Evolutionary conservation across 106 monocot species (phyloP), one percentile per base, ranked within the genome.

Genomic region (Cymbidium sinense): DNA sequence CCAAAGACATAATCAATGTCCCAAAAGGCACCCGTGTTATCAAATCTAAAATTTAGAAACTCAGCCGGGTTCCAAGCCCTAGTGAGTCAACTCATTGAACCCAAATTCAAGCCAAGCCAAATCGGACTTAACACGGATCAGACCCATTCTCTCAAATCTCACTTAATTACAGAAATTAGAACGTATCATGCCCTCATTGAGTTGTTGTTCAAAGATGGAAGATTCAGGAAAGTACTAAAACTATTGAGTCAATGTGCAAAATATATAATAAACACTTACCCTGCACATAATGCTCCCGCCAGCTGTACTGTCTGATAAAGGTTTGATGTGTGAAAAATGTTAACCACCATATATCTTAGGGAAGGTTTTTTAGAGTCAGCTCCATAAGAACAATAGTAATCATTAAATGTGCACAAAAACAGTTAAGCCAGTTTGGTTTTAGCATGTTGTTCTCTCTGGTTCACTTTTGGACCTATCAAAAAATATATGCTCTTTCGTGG

Each of bases 121-220:
- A n/a, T n/a, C n/a, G n/a, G n/a, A n/a, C n/a, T n/a, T n/a, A n/a
- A n/a, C n/a, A n/a, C n/a, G n/a, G n/a, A n/a, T n/a, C n/a, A n/a
- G n/a, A n/a, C n/a, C n/a, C n/a, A n/a, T n/a, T n/a, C n/a, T n/a
- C n/a, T n/a, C n/a, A n/a, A n/a, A n/a, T n/a, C n/a, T n/a, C n/a
- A n/a, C n/a, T n/a, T n/a, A n/a, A n/a, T n/a, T n/a, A n/a, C n/a
- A n/a, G n/a, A n/a, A n/a, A n/a, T n/a, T n/a, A n/a, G n/a, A n/a
- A n/a, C n/a, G n/a, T n/a, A n/a, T n/a, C n/a, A n/a, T n/a, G n/a
- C n/a, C 70, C 90, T 99, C 30, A 86, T 99, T 83, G 95, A 99
- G 83, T 81, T 99, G 65, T 80, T 99, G 75, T 99, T 99, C 87
- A 99, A 99, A 84, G 95, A 99, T 86, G 95, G 99, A 33, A 94